Evolutionary conservation across 495 filamentous ascomycete species (phyloP).

Genomic region (Aspergillus ellipticus): DNA sequence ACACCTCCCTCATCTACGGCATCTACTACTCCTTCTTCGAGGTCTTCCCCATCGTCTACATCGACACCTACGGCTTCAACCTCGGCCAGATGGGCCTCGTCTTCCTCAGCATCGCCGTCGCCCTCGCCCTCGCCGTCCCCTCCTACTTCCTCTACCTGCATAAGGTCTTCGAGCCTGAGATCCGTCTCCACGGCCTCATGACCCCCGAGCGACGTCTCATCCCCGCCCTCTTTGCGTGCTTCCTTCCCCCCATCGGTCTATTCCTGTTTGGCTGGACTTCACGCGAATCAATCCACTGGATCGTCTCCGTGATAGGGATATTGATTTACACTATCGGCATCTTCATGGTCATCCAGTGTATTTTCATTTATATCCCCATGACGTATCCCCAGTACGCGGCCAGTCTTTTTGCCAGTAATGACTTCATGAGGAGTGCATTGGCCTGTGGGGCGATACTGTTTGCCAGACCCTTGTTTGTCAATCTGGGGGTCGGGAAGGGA

Average conservation of each 20-base stretch:
- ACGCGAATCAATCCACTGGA: constrained; percentile 55
- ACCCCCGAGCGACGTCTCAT: constrained; percentile 47
- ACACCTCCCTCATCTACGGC: constrained; percentile 61
- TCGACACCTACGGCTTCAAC: constrained; percentile 57
- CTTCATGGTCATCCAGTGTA: constrained; percentile 51
- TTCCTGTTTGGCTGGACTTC: constrained; percentile 65
- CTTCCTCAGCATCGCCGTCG: constrained; percentile 60
- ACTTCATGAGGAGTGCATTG: constrained; percentile 41
- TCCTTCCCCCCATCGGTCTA: constrained; percentile 53
- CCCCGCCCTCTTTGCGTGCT: constrained; percentile 51
- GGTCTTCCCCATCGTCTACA: constrained; percentile 70
- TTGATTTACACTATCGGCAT: constrained; percentile 44
- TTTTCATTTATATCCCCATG: constrained; percentile 53
- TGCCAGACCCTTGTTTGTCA: constrained; percentile 40
- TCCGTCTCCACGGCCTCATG: background rate
- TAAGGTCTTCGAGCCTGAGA: constrained; percentile 7
- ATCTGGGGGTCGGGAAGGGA: constrained; percentile 48
- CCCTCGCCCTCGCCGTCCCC: constrained; percentile 49
- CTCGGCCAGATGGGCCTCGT: constrained; percentile 58
- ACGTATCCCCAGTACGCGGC: constrained; percentile 53
- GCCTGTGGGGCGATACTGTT: constrained; percentile 50
- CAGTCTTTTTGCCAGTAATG: constrained; percentile 49
- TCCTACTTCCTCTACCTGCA: constrained; percentile 35
- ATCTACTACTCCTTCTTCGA: constrained; percentile 74
- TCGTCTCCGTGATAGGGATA: constrained; percentile 57